phyloP scores from a whole-genome alignment of 805 yeast genomes.

The Pichia heedii region DNA sequence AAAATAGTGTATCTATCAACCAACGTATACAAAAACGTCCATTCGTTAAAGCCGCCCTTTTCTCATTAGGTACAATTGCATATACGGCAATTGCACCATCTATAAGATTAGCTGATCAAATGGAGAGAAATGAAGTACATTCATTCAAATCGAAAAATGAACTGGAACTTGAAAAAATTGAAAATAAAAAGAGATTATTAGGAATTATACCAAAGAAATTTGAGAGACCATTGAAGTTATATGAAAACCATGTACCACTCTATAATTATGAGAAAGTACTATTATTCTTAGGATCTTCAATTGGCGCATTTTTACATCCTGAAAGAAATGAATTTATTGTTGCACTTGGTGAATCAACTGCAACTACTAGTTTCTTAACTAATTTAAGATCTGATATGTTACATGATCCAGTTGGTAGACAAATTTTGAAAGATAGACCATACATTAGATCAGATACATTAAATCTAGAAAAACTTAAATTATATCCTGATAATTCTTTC shows the following conservation, averaged over 20 bases:
- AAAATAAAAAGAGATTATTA: neutral
- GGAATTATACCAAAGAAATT: slow-evolving; percentile 17
- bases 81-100: slow-evolving; percentile 27
- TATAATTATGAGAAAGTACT: slow-evolving; percentile 50
- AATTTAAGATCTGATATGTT: slow-evolving; percentile 67
- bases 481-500: slow-evolving; percentile 57
- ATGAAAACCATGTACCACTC: slow-evolving; percentile 76
- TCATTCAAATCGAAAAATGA: slow-evolving; percentile 24
- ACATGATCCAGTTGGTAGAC: slow-evolving; percentile 64
- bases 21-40: slow-evolving; percentile 1
- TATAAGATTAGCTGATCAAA: slow-evolving; percentile 48
- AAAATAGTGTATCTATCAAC: neutral
- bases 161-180: slow-evolving; percentile 17
- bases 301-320: slow-evolving; percentile 72
- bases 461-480: slow-evolving; percentile 49
- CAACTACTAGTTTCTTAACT: slow-evolving; percentile 57
- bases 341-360: slow-evolving; percentile 86
- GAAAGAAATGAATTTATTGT: slow-evolving; percentile 68
- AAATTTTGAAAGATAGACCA: slow-evolving; percentile 71
- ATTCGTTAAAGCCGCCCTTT: slow-evolving; percentile 9
- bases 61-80: slow-evolving; percentile 12
- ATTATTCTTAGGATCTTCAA: slow-evolving; percentile 63
- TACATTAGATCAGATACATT: slow-evolving; percentile 68
- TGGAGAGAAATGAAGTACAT: slow-evolving; percentile 44
- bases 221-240: slow-evolving; percentile 36